phyloP scores from a whole-genome alignment of 2,329 filamentous ascomycete genomes.

The Colletotrichum australisinense region DNA sequence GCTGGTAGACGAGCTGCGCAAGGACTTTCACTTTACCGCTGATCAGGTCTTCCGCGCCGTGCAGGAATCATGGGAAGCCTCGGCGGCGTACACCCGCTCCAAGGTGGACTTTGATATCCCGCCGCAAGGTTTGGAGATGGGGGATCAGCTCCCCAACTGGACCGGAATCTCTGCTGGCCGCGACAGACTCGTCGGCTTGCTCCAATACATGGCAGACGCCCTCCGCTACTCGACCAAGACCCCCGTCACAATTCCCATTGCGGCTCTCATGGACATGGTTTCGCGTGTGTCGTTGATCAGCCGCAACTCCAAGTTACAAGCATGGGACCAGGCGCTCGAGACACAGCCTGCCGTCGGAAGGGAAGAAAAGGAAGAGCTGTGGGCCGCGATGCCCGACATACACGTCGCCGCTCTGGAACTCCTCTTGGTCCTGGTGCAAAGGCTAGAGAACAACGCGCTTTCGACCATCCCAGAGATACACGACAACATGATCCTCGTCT shows the following conservation, averaged over 20 bases:
- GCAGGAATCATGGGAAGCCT: conserved; percentile 84
- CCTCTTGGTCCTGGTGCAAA: conserved; percentile 64
- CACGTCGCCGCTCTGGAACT: conserved; percentile 78
- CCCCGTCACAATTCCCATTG: conserved; percentile 75
- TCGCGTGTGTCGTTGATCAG: conserved; percentile 77
- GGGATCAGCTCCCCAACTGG: conserved; percentile 75
- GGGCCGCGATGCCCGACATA: conserved; percentile 77
- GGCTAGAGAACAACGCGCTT: conserved; percentile 68
- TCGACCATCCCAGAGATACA: conserved; percentile 73
- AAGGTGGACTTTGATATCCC: conserved; percentile 57
- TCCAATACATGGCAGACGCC: conserved; percentile 73
- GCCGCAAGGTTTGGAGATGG: conserved; percentile 55
- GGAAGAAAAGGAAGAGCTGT: conserved; percentile 86
- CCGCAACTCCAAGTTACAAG: conserved; percentile 60
- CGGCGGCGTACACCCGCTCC: conserved; percentile 59
- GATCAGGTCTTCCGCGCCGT: conserved; percentile 84
- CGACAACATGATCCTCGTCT: conserved; percentile 79
- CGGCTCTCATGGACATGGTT: conserved; percentile 74
- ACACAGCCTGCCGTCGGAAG: conserved; percentile 79
- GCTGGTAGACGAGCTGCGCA: conserved; percentile 70
- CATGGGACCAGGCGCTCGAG: conserved; percentile 64
- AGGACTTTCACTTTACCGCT: conserved; percentile 75
- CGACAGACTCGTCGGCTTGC: conserved; percentile 74
- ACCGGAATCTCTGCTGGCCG: conserved; percentile 78
- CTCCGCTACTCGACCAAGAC: conserved; percentile 73